Conservation (phyloP, 495 filamentous ascomycete genomes). For the Hypoxylon lienhwacheense region DNA sequence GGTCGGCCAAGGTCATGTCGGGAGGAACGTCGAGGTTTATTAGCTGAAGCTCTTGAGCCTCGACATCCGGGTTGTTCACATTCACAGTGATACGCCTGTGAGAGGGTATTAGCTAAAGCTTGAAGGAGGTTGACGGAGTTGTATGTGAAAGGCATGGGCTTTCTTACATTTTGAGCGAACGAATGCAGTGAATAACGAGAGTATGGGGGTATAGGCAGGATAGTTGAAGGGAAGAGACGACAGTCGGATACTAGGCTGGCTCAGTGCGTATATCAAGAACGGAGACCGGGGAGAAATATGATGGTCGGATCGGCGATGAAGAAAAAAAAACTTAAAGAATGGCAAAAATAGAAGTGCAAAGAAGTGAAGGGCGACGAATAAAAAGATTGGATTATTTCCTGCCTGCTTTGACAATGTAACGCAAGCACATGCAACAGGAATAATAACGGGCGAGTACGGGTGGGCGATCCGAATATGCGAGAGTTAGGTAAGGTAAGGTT, state of each 20-base stretch:
- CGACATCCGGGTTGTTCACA: conserved; percentile 69
- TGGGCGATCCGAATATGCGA: conserved; percentile 27
- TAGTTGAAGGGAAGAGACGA: background rate
- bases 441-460: conserved; percentile 17
- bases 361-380: conserved; percentile 28
- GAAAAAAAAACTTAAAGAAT: conserved; percentile 26
- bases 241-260: conserved; percentile 5
- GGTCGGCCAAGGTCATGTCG: conserved; percentile 80
- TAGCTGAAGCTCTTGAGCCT: conserved; percentile 68
- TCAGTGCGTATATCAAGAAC: conserved; percentile 6
- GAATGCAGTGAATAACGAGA: conserved; percentile 3
- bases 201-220: conserved; percentile 3
- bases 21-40: conserved; percentile 80
- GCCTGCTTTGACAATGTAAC: conserved; percentile 32
- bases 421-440: conserved; percentile 32
- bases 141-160: background rate
- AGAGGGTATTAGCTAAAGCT: conserved; percentile 21
- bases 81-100: conserved; percentile 82
- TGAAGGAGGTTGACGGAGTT: background rate
- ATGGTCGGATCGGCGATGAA: conserved; percentile 29
- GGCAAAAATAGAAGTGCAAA: conserved; percentile 26
- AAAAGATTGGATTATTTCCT: conserved; percentile 6
- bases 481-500: conserved; percentile 19
- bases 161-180: conserved; percentile 31
- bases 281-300: background rate